A percentile compares a stretch with the other conserved stretches of the same genome.
These are phyloP conservation scores for Sclerotinia trifoliorum DNA, from an alignment of 2,329 filamentous ascomycete species.

Conservation along the genomic window DNA sequence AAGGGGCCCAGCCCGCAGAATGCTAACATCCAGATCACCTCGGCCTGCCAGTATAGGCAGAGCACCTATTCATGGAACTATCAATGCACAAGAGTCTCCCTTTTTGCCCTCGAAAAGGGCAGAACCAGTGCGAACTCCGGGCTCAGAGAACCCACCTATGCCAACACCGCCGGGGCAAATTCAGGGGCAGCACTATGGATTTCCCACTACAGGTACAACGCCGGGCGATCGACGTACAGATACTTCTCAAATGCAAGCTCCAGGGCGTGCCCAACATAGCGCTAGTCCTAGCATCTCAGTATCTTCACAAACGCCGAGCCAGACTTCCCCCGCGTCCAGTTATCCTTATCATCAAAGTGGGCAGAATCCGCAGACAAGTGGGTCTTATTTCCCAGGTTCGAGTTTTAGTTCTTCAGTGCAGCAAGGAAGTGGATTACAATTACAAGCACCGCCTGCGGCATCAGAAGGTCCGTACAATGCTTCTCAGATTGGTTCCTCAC, in stretches of 20 bases:
- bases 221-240: conserved; percentile 40
- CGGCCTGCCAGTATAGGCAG: conserved; percentile 52
- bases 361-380: conserved; percentile 28
- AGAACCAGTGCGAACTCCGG: conserved; percentile 42
- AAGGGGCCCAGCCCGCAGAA: conserved; percentile 28
- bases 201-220: conserved; percentile 44
- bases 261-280: conserved; percentile 43
- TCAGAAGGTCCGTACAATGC: conserved; percentile 41
- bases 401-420: conserved; percentile 34
- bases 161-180: conserved; percentile 38
- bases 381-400: conserved; percentile 38
- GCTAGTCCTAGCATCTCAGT: conserved; percentile 49
- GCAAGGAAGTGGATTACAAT: conserved; percentile 38
- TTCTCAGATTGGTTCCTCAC: conserved; percentile 36
- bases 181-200: conserved; percentile 36
- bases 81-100: conserved; percentile 50
- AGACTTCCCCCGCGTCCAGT: conserved; percentile 41
- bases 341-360: conserved; percentile 32
- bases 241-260: conserved; percentile 41
- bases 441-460: conserved; percentile 34
- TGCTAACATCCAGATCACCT: conserved; percentile 43
- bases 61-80: conserved; percentile 46
- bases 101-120: conserved; percentile 46
- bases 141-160: conserved; percentile 46
- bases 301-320: conserved; percentile 47